These are phyloP conservation scores for Colletotrichum cuscutae DNA, from an alignment of 2,329 filamentous ascomycete species.

Conservation along the genomic window DNA sequence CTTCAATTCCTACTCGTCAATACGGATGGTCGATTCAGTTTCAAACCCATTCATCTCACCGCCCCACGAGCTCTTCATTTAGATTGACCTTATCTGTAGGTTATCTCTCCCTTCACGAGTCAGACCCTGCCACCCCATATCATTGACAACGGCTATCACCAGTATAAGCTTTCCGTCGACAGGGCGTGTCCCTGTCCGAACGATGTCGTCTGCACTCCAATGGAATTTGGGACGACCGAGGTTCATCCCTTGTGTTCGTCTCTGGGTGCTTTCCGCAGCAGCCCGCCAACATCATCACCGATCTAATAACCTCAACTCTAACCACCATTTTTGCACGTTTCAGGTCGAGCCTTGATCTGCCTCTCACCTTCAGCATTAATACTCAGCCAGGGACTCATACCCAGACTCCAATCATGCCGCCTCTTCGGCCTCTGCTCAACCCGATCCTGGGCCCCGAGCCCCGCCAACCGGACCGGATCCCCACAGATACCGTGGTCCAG, in stretches of 20 bases:
- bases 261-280: not conserved
- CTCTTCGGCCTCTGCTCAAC: slow-evolving; percentile 17
- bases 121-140: slow-evolving; percentile 6
- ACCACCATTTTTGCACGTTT: not conserved
- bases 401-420: not conserved
- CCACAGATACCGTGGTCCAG: slow-evolving; percentile 33
- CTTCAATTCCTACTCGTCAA: not conserved
- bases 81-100: slow-evolving; percentile 2
- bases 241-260: not conserved
- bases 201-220: not conserved
- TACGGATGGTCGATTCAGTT: not conserved
- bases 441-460: slow-evolving; percentile 19
- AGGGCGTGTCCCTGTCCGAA: slow-evolving; percentile 8
- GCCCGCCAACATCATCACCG: not conserved
- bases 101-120: slow-evolving; percentile 21
- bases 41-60: not conserved
- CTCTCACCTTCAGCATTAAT: not conserved
- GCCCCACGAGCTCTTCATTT: slow-evolving; percentile 16
- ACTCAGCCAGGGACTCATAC: no score
- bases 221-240: not conserved
- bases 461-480: not conserved
- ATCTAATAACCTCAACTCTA: no score
- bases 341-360: not conserved
- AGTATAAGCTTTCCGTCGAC: not conserved
- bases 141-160: not conserved